These are phyloP conservation scores for Magnusiomyces tetraspermus DNA, from an alignment of 1,139 yeast genomes.

Conservation along the genomic window DNA sequence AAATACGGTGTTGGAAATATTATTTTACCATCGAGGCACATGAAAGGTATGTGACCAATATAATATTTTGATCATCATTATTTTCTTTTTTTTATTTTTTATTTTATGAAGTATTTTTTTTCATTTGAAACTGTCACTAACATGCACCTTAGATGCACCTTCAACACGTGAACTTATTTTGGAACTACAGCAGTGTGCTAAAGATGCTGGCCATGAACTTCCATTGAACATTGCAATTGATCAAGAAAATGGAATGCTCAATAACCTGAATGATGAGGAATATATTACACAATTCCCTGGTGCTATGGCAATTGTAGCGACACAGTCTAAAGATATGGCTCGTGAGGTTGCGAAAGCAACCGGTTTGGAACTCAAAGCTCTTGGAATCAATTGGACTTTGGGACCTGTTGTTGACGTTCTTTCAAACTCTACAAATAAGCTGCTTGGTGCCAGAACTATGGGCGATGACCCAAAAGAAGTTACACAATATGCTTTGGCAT, in stretches of 20 bases:
- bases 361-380: constrained; percentile 43
- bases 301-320: constrained; percentile 57
- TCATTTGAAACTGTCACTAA: background rate
- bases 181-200: constrained; percentile 50
- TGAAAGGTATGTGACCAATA: constrained; percentile 22
- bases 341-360: constrained; percentile 48
- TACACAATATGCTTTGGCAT: constrained; percentile 46
- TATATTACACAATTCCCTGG: constrained; percentile 53
- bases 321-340: constrained; percentile 43
- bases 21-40: constrained; percentile 48
- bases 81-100: background rate
- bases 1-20: constrained; percentile 49
- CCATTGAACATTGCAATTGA: constrained; percentile 42
- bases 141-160: constrained; percentile 32
- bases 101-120: background rate
- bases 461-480: constrained; percentile 57
- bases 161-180: constrained; percentile 44
- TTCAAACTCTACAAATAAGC: constrained; percentile 47
- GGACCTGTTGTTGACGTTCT: constrained; percentile 62
- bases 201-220: constrained; percentile 42
- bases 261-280: constrained; percentile 47
- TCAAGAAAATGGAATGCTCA: constrained; percentile 44
- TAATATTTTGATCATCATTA: background rate
- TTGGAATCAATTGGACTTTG: constrained; percentile 49
- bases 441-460: constrained; percentile 55